phyloP scores from a whole-genome alignment of 345 rosid species.

The Eucalyptus urophylla region DNA sequence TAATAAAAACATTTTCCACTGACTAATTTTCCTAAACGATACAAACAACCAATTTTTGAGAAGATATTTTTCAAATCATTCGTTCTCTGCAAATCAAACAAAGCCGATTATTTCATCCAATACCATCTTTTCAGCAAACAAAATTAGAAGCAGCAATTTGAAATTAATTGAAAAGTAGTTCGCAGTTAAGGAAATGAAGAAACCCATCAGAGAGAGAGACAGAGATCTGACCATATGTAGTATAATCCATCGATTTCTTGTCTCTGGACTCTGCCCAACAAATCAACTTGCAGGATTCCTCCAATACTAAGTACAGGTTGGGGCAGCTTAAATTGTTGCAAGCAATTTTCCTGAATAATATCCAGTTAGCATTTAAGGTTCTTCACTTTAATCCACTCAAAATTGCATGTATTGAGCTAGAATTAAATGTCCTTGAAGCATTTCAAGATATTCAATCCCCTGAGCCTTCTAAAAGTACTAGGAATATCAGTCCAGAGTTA shows the following conservation, averaged over 20 bases:
- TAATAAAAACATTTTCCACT: background rate
- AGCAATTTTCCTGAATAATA: conserved; percentile 5
- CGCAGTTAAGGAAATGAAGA: background rate
- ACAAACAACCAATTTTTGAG: background rate
- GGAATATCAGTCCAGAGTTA: background rate
- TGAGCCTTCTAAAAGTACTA: background rate
- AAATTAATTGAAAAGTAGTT: background rate
- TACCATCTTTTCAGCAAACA: background rate
- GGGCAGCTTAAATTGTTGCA: conserved; percentile 15
- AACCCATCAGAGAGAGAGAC: background rate
- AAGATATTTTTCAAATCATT: background rate
- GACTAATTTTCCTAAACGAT: background rate
- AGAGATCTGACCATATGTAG: conserved; percentile 7
- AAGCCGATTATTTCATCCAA: background rate
- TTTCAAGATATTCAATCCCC: background rate
- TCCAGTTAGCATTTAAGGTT: background rate
- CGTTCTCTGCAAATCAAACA: background rate
- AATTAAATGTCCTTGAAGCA: background rate
- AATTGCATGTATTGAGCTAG: background rate
- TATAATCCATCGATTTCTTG: conserved; percentile 14
- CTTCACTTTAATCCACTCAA: background rate
- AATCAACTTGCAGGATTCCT: conserved; percentile 13
- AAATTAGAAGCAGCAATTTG: background rate
- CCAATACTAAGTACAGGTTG: conserved; percentile 18
- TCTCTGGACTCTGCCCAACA: conserved; percentile 18